Evolutionary conservation across 345 rosid species (phyloP).

Genomic region (Raphanus raphanistrum): DNA sequence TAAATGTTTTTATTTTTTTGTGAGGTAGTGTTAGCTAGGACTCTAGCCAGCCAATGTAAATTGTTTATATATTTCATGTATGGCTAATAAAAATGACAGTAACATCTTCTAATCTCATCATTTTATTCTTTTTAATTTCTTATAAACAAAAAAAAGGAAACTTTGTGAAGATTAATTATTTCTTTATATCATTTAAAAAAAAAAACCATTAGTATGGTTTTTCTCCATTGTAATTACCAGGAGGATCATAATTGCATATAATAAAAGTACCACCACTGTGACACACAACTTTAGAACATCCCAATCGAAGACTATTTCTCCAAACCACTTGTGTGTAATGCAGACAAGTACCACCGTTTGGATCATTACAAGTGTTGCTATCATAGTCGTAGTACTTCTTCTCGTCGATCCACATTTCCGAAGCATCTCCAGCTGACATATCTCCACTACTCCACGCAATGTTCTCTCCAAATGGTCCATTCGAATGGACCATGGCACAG

Average conservation of each 20-base stretch:
- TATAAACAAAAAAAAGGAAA: neutral
- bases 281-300: constrained; percentile 59
- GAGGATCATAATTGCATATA: constrained; percentile 61
- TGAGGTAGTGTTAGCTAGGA: constrained; percentile 23
- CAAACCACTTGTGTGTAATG: constrained; percentile 43
- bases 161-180: neutral
- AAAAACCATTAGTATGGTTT: constrained; percentile 34
- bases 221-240: constrained; percentile 30
- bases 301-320: constrained; percentile 24
- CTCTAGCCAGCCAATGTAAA: constrained; percentile 26
- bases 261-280: constrained; percentile 54
- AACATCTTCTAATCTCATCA: constrained; percentile 12
- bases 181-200: neutral
- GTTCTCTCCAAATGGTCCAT: constrained; percentile 47
- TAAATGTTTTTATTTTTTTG: neutral
- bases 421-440: constrained; percentile 37
- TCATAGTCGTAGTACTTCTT: constrained; percentile 28
- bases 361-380: constrained; percentile 39
- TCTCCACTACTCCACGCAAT: constrained; percentile 39
- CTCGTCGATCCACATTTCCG: constrained; percentile 42
- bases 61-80: constrained; percentile 22
- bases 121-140: neutral
- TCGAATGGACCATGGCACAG: constrained; percentile 46
- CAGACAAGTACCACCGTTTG: constrained; percentile 30
- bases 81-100: constrained; percentile 31